These are phyloP conservation scores for Ophiocordyceps sinensis DNA, from an alignment of 2,329 filamentous ascomycete species.

Conservation along the genomic window DNA sequence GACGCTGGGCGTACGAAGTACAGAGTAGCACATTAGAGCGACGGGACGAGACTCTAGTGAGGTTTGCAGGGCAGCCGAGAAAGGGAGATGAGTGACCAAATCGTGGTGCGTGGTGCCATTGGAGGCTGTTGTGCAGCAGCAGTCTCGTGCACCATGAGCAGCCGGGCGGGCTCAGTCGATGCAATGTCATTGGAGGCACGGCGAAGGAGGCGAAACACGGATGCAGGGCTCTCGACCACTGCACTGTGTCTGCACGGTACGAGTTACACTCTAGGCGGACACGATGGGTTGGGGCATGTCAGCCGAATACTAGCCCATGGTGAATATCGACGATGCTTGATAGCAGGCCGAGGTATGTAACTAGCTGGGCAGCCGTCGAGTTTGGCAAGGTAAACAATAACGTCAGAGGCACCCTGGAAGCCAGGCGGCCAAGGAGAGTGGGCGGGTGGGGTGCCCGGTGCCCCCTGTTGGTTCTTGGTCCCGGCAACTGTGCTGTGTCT, in stretches of 20 bases:
- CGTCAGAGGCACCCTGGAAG: too few relatives aligned
- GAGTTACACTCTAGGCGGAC: not conserved
- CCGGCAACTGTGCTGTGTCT: too few relatives aligned
- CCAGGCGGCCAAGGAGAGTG: too few relatives aligned
- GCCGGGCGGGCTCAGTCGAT: not conserved
- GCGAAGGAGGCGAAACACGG: not conserved
- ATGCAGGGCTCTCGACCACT: not conserved
- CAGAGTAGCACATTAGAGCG: not conserved
- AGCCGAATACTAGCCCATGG: too few relatives aligned
- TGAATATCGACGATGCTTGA: too few relatives aligned
- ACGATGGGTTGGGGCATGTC: not conserved
- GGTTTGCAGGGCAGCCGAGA: not conserved
- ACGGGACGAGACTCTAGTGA: not conserved
- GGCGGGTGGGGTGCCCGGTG: too few relatives aligned
- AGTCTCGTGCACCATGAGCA: not conserved
- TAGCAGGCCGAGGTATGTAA: too few relatives aligned
- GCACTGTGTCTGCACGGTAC: too few relatives aligned
- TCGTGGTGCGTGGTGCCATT: not conserved
- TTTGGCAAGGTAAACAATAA: too few relatives aligned
- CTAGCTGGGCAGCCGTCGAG: too few relatives aligned
- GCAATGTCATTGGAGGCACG: not conserved
- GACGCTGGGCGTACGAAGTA: too few relatives aligned
- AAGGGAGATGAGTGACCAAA: not conserved
- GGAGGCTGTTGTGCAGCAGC: not conserved
- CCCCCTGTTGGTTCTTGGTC: too few relatives aligned